A percentile compares a stretch with the other conserved stretches of the same genome.
Conservation (phyloP, 192 early-diverging fungal genomes). For the Coemansia sp. region DNA sequence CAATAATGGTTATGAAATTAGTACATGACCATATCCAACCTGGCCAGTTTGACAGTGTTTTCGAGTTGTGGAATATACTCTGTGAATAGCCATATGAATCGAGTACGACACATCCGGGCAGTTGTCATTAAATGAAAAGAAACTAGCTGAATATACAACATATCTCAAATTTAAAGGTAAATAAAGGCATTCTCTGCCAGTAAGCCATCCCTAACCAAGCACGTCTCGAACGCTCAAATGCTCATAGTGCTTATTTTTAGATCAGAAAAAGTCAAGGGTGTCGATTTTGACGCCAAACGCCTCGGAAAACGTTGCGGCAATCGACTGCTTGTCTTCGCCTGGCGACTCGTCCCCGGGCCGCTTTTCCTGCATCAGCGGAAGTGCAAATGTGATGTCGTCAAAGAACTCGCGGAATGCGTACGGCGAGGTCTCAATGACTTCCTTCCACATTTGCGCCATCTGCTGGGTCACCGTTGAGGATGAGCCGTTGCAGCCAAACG, state of each 20-base stretch:
- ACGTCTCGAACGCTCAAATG: background rate
- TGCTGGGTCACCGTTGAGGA: constrained; percentile 30
- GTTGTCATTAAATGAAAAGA: too few relatives aligned
- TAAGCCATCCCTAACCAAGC: background rate
- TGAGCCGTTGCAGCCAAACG: constrained; percentile 51
- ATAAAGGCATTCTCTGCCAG: too few relatives aligned
- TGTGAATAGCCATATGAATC: too few relatives aligned
- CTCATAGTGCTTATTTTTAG: constrained; percentile 2
- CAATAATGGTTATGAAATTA: too few relatives aligned
- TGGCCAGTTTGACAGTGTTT: too few relatives aligned
- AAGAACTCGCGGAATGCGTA: constrained; percentile 55
- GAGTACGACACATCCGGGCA: too few relatives aligned
- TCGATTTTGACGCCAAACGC: constrained; percentile 47
- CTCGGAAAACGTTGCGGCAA: constrained; percentile 39
- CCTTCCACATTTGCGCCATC: constrained; percentile 54
- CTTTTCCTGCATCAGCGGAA: constrained; percentile 23
- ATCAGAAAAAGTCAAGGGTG: constrained; percentile 50
- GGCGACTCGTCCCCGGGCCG: constrained; percentile 33
- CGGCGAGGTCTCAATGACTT: constrained; percentile 50
- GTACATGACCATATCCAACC: too few relatives aligned
- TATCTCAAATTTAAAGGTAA: too few relatives aligned
- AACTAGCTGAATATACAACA: too few relatives aligned
- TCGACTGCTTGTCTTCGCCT: constrained; percentile 21
- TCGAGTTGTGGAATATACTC: too few relatives aligned
- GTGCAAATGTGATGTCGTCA: constrained; percentile 52